These are phyloP conservation scores for Amoebophrya sp. DNA, from an alignment of 169 alveolate species.

Conservation along the genomic window DNA sequence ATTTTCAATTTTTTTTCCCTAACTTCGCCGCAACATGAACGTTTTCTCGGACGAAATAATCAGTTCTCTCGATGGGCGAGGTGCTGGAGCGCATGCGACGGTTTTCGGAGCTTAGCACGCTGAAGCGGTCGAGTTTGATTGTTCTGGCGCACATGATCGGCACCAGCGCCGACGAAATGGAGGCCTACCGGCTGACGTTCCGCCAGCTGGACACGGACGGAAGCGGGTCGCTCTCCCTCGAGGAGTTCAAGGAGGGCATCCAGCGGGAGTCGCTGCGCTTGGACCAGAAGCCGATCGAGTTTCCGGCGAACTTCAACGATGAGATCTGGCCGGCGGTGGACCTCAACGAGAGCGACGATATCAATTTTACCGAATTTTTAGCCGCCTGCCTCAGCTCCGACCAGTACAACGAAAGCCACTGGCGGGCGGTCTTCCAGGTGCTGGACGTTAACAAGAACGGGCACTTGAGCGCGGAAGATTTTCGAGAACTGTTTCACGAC, in stretches of 20 bases:
- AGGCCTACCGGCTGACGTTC: constrained; percentile 31
- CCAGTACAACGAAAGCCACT: neutral
- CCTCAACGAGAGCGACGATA: constrained; percentile 56
- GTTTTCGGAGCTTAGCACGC: neutral
- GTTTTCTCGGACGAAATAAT: no score
- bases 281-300: neutral
- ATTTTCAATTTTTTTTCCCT: no score
- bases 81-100: no score
- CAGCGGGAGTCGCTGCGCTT: neutral
- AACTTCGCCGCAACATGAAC: no score
- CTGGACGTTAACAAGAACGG: neutral
- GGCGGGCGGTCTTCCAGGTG: constrained; percentile 13
- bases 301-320: neutral
- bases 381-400: constrained; percentile 49
- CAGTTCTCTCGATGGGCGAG: no score
- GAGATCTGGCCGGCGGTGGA: constrained; percentile 43
- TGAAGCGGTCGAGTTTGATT: neutral
- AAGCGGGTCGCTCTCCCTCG: neutral
- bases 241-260: constrained; percentile 24
- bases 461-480: neutral
- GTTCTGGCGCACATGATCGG: constrained; percentile 8
- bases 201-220: constrained; percentile 33
- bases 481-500: neutral
- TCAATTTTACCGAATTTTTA: constrained; percentile 58
- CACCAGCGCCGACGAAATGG: neutral